phyloP scores from a whole-genome alignment of 345 rosid species.

The Abelmoschus esculentus region DNA sequence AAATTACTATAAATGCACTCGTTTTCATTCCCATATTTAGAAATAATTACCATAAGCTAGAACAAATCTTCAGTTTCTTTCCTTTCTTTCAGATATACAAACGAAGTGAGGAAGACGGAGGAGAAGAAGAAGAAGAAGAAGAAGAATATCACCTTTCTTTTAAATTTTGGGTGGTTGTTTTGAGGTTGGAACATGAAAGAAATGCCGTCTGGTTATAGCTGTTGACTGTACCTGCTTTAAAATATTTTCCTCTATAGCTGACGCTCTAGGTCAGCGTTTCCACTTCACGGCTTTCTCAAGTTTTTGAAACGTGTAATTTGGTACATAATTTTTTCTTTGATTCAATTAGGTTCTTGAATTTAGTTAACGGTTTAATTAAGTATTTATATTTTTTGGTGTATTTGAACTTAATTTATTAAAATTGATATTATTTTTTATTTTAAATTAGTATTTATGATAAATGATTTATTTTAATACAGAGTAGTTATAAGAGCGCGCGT shows the following conservation, averaged over 20 bases:
- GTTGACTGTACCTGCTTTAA: conserved; percentile 12
- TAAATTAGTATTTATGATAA: too few species aligned
- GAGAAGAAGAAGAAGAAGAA: too few species aligned
- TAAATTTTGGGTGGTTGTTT: conserved; percentile 15
- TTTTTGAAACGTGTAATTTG: too few species aligned
- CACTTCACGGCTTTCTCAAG: background rate
- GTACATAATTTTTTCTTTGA: too few species aligned
- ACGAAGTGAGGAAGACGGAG: background rate
- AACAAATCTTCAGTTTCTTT: background rate
- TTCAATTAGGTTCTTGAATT: too few species aligned
- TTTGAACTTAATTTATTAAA: too few species aligned
- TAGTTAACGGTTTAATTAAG: too few species aligned
- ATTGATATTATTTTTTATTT: too few species aligned
- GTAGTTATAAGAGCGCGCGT: conserved; percentile 27
- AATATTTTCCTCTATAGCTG: background rate
- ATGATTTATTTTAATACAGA: too few species aligned
- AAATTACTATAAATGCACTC: conserved; percentile 9
- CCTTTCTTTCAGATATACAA: conserved; percentile 6
- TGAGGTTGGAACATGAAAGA: conserved; percentile 17
- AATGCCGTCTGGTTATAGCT: conserved; percentile 30
- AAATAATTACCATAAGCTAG: background rate
- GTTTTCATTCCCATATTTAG: conserved; percentile 12
- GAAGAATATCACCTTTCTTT: background rate
- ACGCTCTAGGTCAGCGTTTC: conserved; percentile 6
- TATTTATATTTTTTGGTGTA: too few species aligned